Conservation (phyloP, 768 basidiomycete species). For the Sporobolomyces phaffii region DNA sequence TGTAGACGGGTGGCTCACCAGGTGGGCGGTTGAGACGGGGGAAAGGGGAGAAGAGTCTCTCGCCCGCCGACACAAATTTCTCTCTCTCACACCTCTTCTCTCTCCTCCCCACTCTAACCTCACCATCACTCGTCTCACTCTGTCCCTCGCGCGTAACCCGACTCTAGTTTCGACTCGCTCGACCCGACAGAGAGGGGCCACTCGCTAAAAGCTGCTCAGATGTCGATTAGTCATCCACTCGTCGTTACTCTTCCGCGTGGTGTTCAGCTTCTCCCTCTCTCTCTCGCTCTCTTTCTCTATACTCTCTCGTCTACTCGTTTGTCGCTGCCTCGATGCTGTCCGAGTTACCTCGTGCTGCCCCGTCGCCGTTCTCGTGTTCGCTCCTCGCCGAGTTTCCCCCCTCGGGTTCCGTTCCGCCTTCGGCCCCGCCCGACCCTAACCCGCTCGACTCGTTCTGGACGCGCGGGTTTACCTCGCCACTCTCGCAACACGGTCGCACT, state of each 20-base stretch:
- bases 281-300: not conserved
- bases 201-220: too few relatives aligned
- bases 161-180: too few relatives aligned
- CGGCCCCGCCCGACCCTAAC: too few relatives aligned
- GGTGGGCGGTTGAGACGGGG: slow-evolving; percentile 12
- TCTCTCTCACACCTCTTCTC: not conserved
- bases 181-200: too few relatives aligned
- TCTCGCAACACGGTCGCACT: not conserved
- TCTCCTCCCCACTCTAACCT: not conserved
- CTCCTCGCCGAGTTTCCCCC: not conserved
- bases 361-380: not conserved
- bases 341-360: not conserved
- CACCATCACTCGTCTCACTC: too few relatives aligned
- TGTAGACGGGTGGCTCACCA: not conserved
- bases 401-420: slow-evolving; percentile 9
- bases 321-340: too few relatives aligned
- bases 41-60: too few relatives aligned
- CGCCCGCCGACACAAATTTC: not conserved
- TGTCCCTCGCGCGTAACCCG: too few relatives aligned
- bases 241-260: too few relatives aligned
- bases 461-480: not conserved
- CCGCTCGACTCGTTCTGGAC: slow-evolving; percentile 29
- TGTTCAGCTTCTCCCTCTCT: not conserved
- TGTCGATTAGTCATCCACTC: too few relatives aligned
- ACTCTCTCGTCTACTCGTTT: not conserved